A percentile compares a stretch with the other conserved stretches of the same genome.
phyloP scores from a whole-genome alignment of 768 basidiomycete genomes.

The Suillus paluster region DNA sequence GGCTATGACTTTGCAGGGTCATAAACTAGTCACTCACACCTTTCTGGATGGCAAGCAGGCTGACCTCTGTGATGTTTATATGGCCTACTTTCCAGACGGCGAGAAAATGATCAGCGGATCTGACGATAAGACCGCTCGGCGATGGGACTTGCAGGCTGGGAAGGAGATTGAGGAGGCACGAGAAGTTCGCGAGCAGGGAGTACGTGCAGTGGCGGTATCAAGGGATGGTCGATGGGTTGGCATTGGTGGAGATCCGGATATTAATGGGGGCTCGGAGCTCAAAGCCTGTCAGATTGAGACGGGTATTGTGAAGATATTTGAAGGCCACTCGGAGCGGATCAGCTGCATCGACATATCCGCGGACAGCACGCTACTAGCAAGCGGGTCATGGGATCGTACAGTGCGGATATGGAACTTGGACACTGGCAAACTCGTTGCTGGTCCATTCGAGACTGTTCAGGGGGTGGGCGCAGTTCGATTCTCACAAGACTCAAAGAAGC shows the following conservation, averaged over 20 bases:
- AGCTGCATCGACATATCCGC: not conserved
- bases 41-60: not conserved
- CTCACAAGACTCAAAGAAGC: not conserved
- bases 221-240: not conserved
- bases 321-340: not conserved
- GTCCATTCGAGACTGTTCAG: not conserved
- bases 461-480: not conserved
- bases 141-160: not conserved
- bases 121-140: slow-evolving; percentile 8
- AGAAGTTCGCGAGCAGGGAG: not conserved
- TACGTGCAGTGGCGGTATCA: not conserved
- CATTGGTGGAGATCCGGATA: too few relatives aligned
- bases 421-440: not conserved
- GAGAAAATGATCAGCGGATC: slow-evolving; percentile 11
- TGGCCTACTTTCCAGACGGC: slow-evolving; percentile 14
- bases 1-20: not conserved
- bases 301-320: not conserved
- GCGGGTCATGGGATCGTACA: not conserved
- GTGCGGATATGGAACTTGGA: not conserved
- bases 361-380: not conserved
- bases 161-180: not conserved
- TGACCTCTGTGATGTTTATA: not conserved
- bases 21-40: not conserved
- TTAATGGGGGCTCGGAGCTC: too few relatives aligned
- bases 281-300: too few relatives aligned